phyloP scores from a whole-genome alignment of 2,329 filamentous ascomycete genomes.

The Paracoccidioides brasiliensis region DNA sequence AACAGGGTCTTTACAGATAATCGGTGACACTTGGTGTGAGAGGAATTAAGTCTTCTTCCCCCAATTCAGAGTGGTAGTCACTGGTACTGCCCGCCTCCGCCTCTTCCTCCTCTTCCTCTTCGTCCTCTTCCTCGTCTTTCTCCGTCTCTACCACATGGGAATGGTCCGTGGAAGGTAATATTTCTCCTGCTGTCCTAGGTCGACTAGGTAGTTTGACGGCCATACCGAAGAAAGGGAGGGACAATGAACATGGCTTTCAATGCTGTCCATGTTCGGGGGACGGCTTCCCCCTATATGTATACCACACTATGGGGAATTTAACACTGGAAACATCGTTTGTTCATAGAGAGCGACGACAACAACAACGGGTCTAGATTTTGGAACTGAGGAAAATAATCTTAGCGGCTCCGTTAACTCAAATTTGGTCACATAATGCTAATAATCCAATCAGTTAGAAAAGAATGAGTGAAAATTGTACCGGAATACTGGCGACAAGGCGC shows the following conservation, averaged over 20 bases:
- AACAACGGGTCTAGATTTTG: not conserved
- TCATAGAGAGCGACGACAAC: not conserved
- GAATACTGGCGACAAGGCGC: not conserved
- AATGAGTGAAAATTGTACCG: too few relatives aligned
- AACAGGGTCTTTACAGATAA: not conserved
- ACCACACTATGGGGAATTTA: too few relatives aligned
- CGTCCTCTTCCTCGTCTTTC: not conserved
- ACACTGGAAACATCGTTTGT: not conserved
- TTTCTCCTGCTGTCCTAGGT: not conserved
- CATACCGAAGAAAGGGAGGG: too few relatives aligned
- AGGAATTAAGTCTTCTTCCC: not conserved
- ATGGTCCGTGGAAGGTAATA: not conserved
- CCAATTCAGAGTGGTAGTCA: not conserved
- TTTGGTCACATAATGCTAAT: too few relatives aligned
- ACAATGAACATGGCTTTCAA: too few relatives aligned
- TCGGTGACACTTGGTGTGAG: not conserved
- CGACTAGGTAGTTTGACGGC: not conserved
- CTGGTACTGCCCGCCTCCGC: not conserved
- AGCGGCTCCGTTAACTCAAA: not conserved
- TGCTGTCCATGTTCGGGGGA: too few relatives aligned
- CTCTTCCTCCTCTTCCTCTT: not conserved
- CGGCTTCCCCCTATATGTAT: too few relatives aligned
- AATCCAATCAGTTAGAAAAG: too few relatives aligned
- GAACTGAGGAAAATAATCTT: not conserved
- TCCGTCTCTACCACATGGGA: not conserved